These are phyloP conservation scores for Leccinum boreale DNA, from an alignment of 768 basidiomycete species.

Conservation along the genomic window DNA sequence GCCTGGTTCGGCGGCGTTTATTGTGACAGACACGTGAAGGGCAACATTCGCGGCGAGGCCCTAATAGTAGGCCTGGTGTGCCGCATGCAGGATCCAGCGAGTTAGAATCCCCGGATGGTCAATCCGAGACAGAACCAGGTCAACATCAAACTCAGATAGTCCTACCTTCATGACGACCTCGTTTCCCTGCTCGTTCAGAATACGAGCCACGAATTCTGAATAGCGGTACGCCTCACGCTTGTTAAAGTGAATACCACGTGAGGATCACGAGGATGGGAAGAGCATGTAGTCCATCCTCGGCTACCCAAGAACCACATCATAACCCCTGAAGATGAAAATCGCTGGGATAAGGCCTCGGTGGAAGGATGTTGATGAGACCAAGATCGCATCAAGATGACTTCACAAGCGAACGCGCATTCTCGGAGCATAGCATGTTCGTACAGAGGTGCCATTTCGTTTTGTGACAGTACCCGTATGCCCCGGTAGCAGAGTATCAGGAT, in stretches of 20 bases:
- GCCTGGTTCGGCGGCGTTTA: slow-evolving; percentile 66
- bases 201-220: slow-evolving; percentile 52
- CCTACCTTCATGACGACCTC: slow-evolving; percentile 53
- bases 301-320: not conserved
- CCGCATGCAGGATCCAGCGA: slow-evolving; percentile 60
- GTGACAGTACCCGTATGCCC: not conserved
- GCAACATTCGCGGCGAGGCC: slow-evolving; percentile 70
- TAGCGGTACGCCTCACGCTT: slow-evolving; percentile 59
- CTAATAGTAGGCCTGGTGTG: slow-evolving; percentile 51
- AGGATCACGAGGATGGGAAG: not conserved
- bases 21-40: slow-evolving; percentile 64
- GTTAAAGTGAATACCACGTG: slow-evolving; percentile 16
- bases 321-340: not conserved
- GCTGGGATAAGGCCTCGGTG: not conserved
- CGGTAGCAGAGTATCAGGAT: too few relatives aligned
- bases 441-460: not conserved
- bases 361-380: not conserved
- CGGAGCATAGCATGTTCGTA: not conserved
- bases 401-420: not conserved
- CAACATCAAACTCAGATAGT: not conserved
- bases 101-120: slow-evolving; percentile 66
- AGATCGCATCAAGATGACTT: not conserved
- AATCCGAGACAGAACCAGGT: slow-evolving; percentile 38
- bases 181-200: slow-evolving; percentile 47
- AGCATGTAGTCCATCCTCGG: not conserved